These are phyloP conservation scores for Chaetothyriales sp. DNA, from an alignment of 2,329 filamentous ascomycete genomes.

Conservation along the genomic window DNA sequence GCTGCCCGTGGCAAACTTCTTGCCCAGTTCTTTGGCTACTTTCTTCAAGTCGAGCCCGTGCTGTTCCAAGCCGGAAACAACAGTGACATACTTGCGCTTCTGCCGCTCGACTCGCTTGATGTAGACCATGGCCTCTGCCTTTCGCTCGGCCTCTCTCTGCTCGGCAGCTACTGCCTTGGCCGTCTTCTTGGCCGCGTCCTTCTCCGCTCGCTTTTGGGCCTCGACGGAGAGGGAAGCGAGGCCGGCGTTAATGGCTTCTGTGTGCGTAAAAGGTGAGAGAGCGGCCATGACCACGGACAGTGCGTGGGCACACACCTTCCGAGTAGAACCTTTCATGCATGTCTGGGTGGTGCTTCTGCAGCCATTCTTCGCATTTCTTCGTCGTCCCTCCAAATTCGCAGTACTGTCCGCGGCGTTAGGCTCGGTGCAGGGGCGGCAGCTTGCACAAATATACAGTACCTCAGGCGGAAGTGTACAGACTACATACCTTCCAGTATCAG, in stretches of 20 bases:
- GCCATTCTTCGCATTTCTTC: slow-evolving; percentile 96
- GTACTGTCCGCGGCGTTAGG: slow-evolving; percentile 48
- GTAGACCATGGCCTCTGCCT: slow-evolving; percentile 66
- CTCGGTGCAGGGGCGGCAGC: neutral
- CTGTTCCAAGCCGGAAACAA: slow-evolving; percentile 76
- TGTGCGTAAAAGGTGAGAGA: slow-evolving; percentile 4
- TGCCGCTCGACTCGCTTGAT: slow-evolving; percentile 98
- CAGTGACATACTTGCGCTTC: slow-evolving; percentile 93
- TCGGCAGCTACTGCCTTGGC: slow-evolving; percentile 84
- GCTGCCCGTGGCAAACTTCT: slow-evolving; percentile 93
- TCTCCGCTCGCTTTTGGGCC: slow-evolving; percentile 85
- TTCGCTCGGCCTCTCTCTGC: slow-evolving; percentile 66
- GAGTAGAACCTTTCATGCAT: slow-evolving; percentile 77
- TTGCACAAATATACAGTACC: slow-evolving; percentile 38
- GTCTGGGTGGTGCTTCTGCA: slow-evolving; percentile 57
- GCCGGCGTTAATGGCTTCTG: slow-evolving; percentile 70
- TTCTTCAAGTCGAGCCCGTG: slow-evolving; percentile 93
- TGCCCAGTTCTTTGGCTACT: slow-evolving; percentile 88
- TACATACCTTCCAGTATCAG: slow-evolving; percentile 21
- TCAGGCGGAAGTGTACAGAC: slow-evolving; percentile 55
- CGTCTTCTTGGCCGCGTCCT: slow-evolving; percentile 93
- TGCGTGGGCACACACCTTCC: slow-evolving; percentile 44
- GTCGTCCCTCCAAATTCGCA: slow-evolving; percentile 96
- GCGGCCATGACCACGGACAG: neutral
- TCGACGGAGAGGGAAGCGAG: slow-evolving; percentile 77